Percentiles rank a stretch among this genome's conserved stretches.
Evolutionary conservation across 129 eudicot species (phyloP).

Genomic region (Helichrysum umbraculigerum): DNA sequence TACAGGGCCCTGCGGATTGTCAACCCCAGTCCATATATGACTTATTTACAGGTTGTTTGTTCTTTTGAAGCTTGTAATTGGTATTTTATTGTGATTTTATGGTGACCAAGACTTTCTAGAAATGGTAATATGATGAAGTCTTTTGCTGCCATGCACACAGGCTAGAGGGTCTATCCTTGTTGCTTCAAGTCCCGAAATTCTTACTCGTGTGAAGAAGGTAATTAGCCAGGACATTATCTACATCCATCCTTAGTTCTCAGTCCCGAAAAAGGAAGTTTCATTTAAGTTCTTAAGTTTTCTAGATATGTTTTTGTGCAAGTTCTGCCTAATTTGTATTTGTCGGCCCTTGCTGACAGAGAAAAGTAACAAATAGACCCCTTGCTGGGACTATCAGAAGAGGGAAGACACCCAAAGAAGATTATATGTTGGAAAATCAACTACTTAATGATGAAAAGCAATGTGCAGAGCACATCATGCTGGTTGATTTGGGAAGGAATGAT

Average conservation of each 20-base stretch:
- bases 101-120: constrained; percentile 3
- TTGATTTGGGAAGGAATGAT: constrained; percentile 97
- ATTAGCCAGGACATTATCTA: constrained; percentile 14
- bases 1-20: constrained; percentile 95
- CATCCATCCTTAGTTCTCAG: constrained; percentile 7
- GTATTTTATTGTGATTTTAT: constrained; percentile 1
- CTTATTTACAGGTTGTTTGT: constrained; percentile 72
- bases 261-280: neutral
- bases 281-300: neutral
- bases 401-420: constrained; percentile 86
- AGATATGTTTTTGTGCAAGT: neutral
- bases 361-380: constrained; percentile 84
- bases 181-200: constrained; percentile 99
- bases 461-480: constrained; percentile 98
- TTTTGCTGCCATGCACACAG: constrained; percentile 38
- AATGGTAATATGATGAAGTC: constrained; percentile 4
- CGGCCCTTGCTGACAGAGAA: constrained; percentile 53
- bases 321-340: constrained; percentile 11
- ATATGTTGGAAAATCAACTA: constrained; percentile 88
- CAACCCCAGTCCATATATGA: constrained; percentile 99
- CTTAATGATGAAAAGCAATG: constrained; percentile 90
- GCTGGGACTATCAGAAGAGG: constrained; percentile 99
- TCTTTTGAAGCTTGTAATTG: constrained; percentile 22
- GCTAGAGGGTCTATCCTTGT: constrained; percentile 96
- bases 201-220: constrained; percentile 96